Percentiles rank a stretch among this genome's conserved stretches.
Evolutionary conservation across 139 green algal genomes (phyloP).

Genomic region (Auxenochlorella pyrenoidosa): DNA sequence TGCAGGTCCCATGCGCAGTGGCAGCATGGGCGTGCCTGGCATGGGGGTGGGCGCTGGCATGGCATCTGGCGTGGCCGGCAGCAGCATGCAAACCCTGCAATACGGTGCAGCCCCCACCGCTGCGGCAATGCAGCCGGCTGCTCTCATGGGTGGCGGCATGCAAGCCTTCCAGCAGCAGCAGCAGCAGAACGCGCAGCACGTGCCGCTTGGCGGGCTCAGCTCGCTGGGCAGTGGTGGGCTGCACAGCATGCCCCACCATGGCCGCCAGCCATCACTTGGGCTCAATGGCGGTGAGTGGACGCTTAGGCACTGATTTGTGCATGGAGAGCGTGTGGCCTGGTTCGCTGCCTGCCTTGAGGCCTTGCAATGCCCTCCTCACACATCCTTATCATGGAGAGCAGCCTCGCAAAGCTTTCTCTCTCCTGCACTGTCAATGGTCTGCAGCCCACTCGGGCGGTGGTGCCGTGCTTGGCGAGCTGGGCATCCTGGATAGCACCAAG

Average conservation of each 20-base stretch:
- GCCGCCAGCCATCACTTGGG: neutral
- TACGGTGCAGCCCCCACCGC: neutral
- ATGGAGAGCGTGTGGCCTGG: neutral
- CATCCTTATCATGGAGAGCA: neutral
- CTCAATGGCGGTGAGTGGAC: neutral
- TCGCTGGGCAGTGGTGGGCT: neutral
- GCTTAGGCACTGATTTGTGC: neutral
- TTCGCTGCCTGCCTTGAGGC: neutral
- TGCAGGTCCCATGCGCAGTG: neutral
- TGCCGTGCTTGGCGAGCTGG: neutral
- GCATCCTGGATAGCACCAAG: conserved; percentile 5
- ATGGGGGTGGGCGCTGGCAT: neutral
- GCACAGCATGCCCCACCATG: neutral
- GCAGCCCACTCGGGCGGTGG: neutral
- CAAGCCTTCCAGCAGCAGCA: conserved; percentile 2
- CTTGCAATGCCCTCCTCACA: neutral
- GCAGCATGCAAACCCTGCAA: neutral
- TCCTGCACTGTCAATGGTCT: neutral
- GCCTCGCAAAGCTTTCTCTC: neutral
- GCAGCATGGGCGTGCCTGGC: neutral
- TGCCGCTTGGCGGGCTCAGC: neutral
- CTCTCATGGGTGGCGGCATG: neutral
- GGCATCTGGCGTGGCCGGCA: neutral
- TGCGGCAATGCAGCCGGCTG: neutral
- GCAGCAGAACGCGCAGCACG: neutral